These are phyloP conservation scores for Dacryopinax spathularia DNA, from an alignment of 768 basidiomycete genomes.

Conservation along the genomic window DNA sequence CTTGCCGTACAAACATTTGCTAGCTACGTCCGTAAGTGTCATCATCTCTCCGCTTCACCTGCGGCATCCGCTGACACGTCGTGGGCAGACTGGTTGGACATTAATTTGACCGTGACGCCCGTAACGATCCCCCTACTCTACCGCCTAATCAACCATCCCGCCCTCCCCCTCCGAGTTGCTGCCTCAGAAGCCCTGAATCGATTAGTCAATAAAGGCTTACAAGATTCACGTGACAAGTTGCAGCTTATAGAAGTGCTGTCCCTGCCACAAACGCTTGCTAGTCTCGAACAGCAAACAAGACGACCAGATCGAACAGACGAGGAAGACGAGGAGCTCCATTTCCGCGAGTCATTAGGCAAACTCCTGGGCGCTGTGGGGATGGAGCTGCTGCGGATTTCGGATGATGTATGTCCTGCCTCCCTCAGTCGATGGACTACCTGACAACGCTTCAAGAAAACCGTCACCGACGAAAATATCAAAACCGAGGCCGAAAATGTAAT, in stretches of 20 bases:
- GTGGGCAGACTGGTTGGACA: slow-evolving; percentile 87
- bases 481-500: slow-evolving; percentile 51
- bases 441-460: too few species aligned
- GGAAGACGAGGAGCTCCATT: slow-evolving; percentile 74
- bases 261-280: slow-evolving; percentile 64
- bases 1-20: slow-evolving; percentile 86
- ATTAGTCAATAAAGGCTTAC: slow-evolving; percentile 84
- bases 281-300: slow-evolving; percentile 64
- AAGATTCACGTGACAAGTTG: slow-evolving; percentile 79
- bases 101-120: slow-evolving; percentile 87
- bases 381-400: slow-evolving; percentile 71
- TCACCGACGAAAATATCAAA: slow-evolving; percentile 41
- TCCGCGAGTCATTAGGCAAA: slow-evolving; percentile 69
- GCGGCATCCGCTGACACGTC: too few species aligned
- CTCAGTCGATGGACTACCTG: not conserved
- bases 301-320: slow-evolving; percentile 59
- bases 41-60: not conserved
- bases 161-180: slow-evolving; percentile 66
- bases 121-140: slow-evolving; percentile 76
- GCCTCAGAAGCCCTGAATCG: slow-evolving; percentile 66
- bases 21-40: slow-evolving; percentile 77
- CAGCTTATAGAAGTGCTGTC: slow-evolving; percentile 82
- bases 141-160: slow-evolving; percentile 60
- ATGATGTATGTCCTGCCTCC: slow-evolving; percentile 37
- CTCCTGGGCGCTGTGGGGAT: slow-evolving; percentile 67